These are phyloP conservation scores for Phaeophleospora eucalypticola DNA, from an alignment of 2,329 filamentous ascomycete species.

Conservation along the genomic window DNA sequence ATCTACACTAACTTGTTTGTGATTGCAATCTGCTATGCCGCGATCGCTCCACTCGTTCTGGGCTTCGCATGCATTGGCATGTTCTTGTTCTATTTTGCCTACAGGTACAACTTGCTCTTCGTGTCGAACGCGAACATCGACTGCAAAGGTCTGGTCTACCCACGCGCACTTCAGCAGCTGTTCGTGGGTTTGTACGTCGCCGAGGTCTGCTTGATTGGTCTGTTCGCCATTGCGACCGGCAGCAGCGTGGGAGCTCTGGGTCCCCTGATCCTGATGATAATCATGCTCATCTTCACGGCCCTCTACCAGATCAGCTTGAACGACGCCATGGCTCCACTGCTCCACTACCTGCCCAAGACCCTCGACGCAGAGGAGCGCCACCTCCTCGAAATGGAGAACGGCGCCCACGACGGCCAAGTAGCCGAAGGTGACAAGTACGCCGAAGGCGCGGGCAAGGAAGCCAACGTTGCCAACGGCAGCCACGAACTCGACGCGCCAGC, in stretches of 20 bases:
- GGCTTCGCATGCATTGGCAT: slow-evolving; percentile 77
- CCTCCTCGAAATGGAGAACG: slow-evolving; percentile 34
- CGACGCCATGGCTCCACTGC: slow-evolving; percentile 67
- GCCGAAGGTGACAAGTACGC: slow-evolving; percentile 23
- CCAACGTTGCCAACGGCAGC: slow-evolving; percentile 20
- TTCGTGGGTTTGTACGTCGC: slow-evolving; percentile 79
- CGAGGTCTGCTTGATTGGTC: slow-evolving; percentile 71
- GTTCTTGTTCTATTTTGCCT: slow-evolving; percentile 77
- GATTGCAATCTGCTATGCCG: slow-evolving; percentile 75
- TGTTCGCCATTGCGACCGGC: slow-evolving; percentile 66
- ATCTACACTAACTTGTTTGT: slow-evolving; percentile 73
- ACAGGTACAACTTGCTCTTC: slow-evolving; percentile 86
- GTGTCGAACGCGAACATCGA: slow-evolving; percentile 79
- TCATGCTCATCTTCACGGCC: slow-evolving; percentile 69
- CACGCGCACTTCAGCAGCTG: slow-evolving; percentile 80
- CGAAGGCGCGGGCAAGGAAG: slow-evolving; percentile 27
- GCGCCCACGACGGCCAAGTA: slow-evolving; percentile 22
- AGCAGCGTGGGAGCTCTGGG: slow-evolving; percentile 51
- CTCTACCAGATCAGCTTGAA: slow-evolving; percentile 73
- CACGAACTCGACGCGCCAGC: slow-evolving; percentile 29
- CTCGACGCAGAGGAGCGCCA: slow-evolving; percentile 36
- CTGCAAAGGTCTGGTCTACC: slow-evolving; percentile 82
- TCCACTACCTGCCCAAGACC: slow-evolving; percentile 66
- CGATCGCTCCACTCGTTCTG: slow-evolving; percentile 80
- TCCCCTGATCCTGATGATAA: slow-evolving; percentile 70